phyloP scores from a whole-genome alignment of 306 rosid species.

The Phaseolus lunatus region DNA sequence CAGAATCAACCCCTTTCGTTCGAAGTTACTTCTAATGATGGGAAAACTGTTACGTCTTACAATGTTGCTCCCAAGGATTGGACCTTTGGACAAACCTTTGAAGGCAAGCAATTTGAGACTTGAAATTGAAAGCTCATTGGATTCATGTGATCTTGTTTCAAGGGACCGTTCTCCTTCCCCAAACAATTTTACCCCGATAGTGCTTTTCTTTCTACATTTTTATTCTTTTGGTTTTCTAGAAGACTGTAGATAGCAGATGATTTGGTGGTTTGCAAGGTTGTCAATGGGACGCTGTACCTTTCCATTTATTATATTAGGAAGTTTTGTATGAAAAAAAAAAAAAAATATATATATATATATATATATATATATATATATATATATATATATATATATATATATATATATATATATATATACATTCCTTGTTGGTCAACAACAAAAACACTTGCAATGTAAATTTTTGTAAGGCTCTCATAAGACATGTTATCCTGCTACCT shows the following conservation, averaged over 20 bases:
- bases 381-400: no score
- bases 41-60: constrained; percentile 73
- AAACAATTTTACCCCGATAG: neutral
- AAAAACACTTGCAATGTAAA: constrained; percentile 36
- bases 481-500: constrained; percentile 36
- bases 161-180: constrained; percentile 19
- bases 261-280: constrained; percentile 44
- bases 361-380: no score
- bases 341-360: no score
- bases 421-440: constrained; percentile 38
- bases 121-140: constrained; percentile 45
- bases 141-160: constrained; percentile 34
- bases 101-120: constrained; percentile 85
- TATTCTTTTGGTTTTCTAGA: constrained; percentile 43
- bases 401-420: constrained; percentile 1
- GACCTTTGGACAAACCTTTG: constrained; percentile 92
- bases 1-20: constrained; percentile 90
- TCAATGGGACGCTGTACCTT: constrained; percentile 38
- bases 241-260: constrained; percentile 44
- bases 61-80: constrained; percentile 85
- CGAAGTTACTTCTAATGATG: constrained; percentile 77
- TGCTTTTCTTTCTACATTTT: constrained; percentile 39
- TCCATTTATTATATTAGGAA: constrained; percentile 36
- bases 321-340: constrained; percentile 28
- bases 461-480: constrained; percentile 45